Conservation (phyloP, 2,329 filamentous ascomycete species). For the Bipolaris cookei region DNA sequence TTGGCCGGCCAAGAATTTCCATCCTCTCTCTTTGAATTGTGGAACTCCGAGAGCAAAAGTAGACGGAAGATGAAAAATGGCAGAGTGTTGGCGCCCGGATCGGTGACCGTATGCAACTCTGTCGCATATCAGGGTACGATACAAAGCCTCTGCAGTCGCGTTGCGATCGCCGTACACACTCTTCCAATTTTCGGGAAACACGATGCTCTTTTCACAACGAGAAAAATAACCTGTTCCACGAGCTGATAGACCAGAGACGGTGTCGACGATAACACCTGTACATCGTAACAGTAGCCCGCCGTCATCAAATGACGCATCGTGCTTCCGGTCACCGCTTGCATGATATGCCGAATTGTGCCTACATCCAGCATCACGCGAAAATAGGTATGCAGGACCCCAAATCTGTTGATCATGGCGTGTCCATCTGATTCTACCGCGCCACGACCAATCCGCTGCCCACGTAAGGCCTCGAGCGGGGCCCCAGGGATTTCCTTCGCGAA, state of each 20-base stretch:
- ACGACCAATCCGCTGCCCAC: neutral
- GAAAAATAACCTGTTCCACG: neutral
- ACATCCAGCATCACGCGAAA: neutral
- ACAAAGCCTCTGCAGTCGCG: constrained; percentile 1
- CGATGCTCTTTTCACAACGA: neutral
- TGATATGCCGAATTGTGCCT: neutral
- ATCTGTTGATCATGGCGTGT: neutral
- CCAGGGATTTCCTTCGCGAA: neutral
- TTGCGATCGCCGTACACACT: neutral
- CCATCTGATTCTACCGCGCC: neutral
- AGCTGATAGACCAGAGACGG: neutral
- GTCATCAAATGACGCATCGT: neutral
- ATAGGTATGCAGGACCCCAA: neutral
- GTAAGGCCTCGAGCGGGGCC: neutral
- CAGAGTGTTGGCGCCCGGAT: neutral
- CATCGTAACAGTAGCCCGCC: neutral
- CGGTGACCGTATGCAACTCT: neutral
- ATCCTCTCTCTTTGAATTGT: neutral
- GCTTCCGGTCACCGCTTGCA: neutral
- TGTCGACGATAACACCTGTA: neutral
- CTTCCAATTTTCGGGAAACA: neutral
- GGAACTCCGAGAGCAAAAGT: neutral
- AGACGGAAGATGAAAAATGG: neutral
- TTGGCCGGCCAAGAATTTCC: neutral
- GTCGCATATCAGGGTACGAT: neutral